Evolutionary conservation across 306 rosid species (phyloP), one percentile per base, ranked within the genome.

Genomic region (Rubus idaeus): DNA sequence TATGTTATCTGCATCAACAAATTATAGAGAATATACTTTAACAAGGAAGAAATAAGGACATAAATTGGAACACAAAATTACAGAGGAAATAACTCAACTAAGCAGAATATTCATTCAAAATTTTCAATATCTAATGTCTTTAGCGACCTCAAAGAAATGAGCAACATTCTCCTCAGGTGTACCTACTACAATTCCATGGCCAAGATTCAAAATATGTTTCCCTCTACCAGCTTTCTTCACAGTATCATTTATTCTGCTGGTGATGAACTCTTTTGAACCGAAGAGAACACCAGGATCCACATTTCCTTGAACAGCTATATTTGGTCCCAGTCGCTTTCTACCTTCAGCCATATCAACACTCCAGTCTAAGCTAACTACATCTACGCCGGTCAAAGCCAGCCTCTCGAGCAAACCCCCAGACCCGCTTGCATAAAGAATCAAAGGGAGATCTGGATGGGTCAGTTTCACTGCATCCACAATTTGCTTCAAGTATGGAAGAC

Each of bases 301-400:
- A 11, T 95, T 95, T 12, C 99, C 99, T 78, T 95, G 99, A 17
- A 95, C 95, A n/a, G 96, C 96, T 78, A 84, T 75, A 73, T 92
- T 75, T 47, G 91, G 77, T 76, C 97, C 99, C 44, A 95, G 73
- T 80, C 99, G 78, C 77, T 73, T 86, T 84, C 97, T 88, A 39
- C 99, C 99, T 51, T 95, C 99, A 0, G 96, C 97, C 96, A 95
- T 95, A 68, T 95, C 99, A 21, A 95, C 97, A 0, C 97, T 95
- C 99, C 99, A 95, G 68, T 95, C 99, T 93, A 95, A 85, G 87
- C 99, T 95, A 76, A 95, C 91, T 13, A 92, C 97, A 56, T 95
- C 96, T 3, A 90, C 97, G 35, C 99, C 97, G 0, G 97, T 95
- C 83, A 89, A 75, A 58, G 92, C 90, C 70, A 95, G 82, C 83